Conservation (phyloP, 768 basidiomycete species). For the Butyriboletus loyo region DNA sequence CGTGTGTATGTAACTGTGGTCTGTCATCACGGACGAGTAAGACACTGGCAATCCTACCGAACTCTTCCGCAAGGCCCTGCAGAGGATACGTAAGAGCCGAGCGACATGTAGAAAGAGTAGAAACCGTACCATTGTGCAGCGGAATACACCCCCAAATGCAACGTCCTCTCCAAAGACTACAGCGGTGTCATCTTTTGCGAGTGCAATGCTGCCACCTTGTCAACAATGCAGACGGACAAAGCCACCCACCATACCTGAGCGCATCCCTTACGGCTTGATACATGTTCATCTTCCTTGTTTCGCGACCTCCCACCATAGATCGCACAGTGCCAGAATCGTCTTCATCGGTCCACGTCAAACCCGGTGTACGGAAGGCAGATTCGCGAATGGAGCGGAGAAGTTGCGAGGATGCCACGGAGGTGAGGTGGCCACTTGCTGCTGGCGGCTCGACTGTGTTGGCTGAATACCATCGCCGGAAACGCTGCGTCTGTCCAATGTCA, state of each 20-base stretch:
- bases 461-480: slow-evolving; percentile 45
- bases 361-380: slow-evolving; percentile 66
- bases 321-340: slow-evolving; percentile 40
- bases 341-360: slow-evolving; percentile 68
- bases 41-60: slow-evolving; percentile 50
- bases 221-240: not conserved
- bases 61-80: slow-evolving; percentile 89
- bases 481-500: slow-evolving; percentile 2
- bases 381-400: slow-evolving; percentile 67
- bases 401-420: slow-evolving; percentile 67
- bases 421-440: slow-evolving; percentile 76
- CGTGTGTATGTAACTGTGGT: slow-evolving; percentile 1
- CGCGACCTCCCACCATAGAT: slow-evolving; percentile 64
- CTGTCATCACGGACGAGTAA: not conserved
- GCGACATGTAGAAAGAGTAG: slow-evolving; percentile 6
- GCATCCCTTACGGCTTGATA: slow-evolving; percentile 93
- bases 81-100: not conserved
- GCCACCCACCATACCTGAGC: slow-evolving; percentile 53
- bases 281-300: slow-evolving; percentile 93
- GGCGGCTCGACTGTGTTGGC: slow-evolving; percentile 54
- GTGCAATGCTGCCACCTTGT: slow-evolving; percentile 58
- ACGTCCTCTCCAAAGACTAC: slow-evolving; percentile 92
- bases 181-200: slow-evolving; percentile 81
- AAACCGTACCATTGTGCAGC: slow-evolving; percentile 78
- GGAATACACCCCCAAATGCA: slow-evolving; percentile 91